Conservation (phyloP, 805 yeast genomes). For the Candida stauntonica region DNA sequence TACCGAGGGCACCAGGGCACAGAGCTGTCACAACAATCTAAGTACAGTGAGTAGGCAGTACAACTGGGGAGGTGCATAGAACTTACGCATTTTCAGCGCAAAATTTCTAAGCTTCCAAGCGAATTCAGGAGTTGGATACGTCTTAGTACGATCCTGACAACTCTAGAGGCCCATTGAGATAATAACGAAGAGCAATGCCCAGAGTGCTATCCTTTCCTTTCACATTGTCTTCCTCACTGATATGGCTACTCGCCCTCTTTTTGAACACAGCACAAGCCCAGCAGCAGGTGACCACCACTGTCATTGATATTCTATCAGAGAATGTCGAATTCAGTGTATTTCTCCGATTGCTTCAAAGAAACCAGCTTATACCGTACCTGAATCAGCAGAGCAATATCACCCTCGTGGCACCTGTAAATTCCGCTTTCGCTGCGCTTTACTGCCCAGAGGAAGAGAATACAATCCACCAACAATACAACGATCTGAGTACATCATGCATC, state of each 20-base stretch:
- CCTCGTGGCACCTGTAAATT: conserved; percentile 75
- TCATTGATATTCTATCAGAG: conserved; percentile 65
- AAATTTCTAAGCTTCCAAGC: too few species aligned
- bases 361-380: conserved; percentile 57
- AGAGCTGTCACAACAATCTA: too few species aligned
- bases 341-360: conserved; percentile 53
- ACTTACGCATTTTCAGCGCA: too few species aligned
- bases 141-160: too few species aligned
- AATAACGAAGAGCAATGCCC: neutral
- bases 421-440: conserved; percentile 49
- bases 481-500: neutral
- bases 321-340: conserved; percentile 66
- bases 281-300: conserved; percentile 33
- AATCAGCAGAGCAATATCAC: conserved; percentile 62
- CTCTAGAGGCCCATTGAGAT: too few species aligned
- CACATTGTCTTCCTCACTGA: neutral
- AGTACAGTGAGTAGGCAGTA: too few species aligned
- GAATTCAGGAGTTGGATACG: too few species aligned
- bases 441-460: neutral
- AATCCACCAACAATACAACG: too few species aligned
- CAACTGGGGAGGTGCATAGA: too few species aligned
- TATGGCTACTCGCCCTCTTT: neutral
- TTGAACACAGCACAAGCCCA: conserved; percentile 1
- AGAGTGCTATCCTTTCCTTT: neutral
- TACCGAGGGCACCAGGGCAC: too few species aligned